These are phyloP conservation scores for Magnaporthiopsis rhizophila DNA, from an alignment of 2,329 filamentous ascomycete genomes.

Conservation along the genomic window DNA sequence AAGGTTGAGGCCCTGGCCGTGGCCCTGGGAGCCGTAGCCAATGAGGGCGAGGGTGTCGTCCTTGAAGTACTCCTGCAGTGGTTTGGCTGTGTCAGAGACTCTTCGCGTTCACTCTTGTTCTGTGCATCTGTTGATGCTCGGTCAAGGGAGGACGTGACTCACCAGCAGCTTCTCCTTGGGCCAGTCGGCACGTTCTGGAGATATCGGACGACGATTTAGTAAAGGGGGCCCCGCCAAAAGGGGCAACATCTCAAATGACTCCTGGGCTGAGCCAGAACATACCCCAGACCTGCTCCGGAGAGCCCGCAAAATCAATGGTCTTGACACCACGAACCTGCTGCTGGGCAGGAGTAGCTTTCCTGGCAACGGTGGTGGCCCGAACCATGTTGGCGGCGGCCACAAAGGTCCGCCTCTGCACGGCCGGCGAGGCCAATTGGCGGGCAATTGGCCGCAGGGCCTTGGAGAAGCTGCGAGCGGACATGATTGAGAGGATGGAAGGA, in stretches of 20 bases:
- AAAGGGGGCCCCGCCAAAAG: neutral
- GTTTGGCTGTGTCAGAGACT: constrained; percentile 3
- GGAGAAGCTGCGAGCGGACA: constrained; percentile 71
- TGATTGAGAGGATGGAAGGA: constrained; percentile 35
- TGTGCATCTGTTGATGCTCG: neutral
- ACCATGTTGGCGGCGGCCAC: constrained; percentile 50
- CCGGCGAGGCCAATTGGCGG: constrained; percentile 55
- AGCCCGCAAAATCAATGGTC: constrained; percentile 97
- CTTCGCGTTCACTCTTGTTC: neutral
- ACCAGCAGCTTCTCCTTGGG: constrained; percentile 95
- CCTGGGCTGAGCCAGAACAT: constrained; percentile 22
- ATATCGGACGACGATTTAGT: neutral
- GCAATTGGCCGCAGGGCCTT: constrained; percentile 58
- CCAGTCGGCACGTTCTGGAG: constrained; percentile 91
- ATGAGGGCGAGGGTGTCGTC: constrained; percentile 98
- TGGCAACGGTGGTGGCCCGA: constrained; percentile 37
- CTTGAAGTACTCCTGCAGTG: constrained; percentile 90
- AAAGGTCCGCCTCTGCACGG: constrained; percentile 55
- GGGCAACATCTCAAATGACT: neutral
- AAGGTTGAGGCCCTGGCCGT: constrained; percentile 98
- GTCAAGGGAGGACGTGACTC: constrained; percentile 33
- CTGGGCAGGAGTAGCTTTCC: constrained; percentile 34
- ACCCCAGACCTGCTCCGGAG: constrained; percentile 93
- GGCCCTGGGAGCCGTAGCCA: constrained; percentile 95
- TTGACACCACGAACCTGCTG: constrained; percentile 82